phyloP scores from a whole-genome alignment of 495 filamentous ascomycete genomes.

The Staphylotrichum longicolle region DNA sequence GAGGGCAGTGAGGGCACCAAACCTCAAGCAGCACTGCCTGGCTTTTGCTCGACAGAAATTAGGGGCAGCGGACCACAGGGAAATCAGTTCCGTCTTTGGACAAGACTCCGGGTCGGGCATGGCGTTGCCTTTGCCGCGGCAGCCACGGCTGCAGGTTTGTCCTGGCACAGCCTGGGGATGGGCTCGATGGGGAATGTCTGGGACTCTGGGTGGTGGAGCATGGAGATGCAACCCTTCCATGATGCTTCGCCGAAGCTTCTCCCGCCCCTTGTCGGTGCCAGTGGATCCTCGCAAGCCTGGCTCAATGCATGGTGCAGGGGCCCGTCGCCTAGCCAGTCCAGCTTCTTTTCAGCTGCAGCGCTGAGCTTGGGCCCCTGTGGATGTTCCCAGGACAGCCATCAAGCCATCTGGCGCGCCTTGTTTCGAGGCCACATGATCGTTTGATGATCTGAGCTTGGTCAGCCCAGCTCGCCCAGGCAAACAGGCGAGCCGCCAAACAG shows the following conservation, averaged over 20 bases:
- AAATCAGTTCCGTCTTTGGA: too few relatives aligned
- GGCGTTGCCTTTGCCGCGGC: too few relatives aligned
- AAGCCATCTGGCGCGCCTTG: not conserved
- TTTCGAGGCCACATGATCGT: slow-evolving; percentile 1
- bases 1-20: too few relatives aligned
- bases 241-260: slow-evolving; percentile 25
- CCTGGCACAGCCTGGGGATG: too few relatives aligned
- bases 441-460: not conserved
- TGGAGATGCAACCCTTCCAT: slow-evolving; percentile 18
- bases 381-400: too few relatives aligned
- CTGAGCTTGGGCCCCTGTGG: too few relatives aligned
- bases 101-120: too few relatives aligned
- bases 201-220: not conserved
- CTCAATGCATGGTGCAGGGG: slow-evolving; percentile 16
- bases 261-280: slow-evolving; percentile 10
- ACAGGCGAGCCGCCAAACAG: not conserved
- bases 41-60: too few relatives aligned
- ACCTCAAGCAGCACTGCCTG: too few relatives aligned
- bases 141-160: too few relatives aligned
- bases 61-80: too few relatives aligned
- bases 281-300: slow-evolving; percentile 14
- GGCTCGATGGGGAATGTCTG: not conserved
- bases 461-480: not conserved
- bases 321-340: not conserved
- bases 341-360: too few relatives aligned